Percentiles rank a stretch among this genome's conserved stretches.
These are phyloP conservation scores for Aspergillus transmontanensis DNA, from an alignment of 2,329 filamentous ascomycete species.

Conservation along the genomic window DNA sequence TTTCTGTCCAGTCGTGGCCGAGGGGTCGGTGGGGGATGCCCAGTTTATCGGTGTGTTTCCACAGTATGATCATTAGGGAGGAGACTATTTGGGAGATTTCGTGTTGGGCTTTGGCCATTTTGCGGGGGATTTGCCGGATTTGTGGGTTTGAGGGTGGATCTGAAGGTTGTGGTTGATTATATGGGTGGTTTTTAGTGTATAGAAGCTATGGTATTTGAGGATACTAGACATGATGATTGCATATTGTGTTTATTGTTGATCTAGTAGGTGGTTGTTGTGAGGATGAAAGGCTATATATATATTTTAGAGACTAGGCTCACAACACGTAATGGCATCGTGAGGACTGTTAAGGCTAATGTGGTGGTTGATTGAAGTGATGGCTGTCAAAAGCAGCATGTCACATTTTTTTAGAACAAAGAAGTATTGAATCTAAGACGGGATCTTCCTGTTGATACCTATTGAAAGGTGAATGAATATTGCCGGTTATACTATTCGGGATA, in stretches of 20 bases:
- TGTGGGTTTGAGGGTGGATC: neutral
- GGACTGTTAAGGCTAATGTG: neutral
- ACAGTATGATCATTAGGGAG: constrained; percentile 1
- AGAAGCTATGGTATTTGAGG: neutral
- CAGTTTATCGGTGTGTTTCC: constrained; percentile 6
- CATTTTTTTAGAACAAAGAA: neutral
- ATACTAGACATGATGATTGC: neutral
- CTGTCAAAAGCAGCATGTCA: neutral
- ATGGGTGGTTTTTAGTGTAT: neutral
- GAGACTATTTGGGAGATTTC: constrained; percentile 9
- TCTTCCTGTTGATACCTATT: neutral
- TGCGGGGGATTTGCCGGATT: neutral
- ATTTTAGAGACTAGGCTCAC: neutral
- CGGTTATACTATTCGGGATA: neutral
- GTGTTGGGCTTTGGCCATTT: constrained; percentile 9
- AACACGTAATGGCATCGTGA: neutral
- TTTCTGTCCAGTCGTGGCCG: constrained; percentile 8
- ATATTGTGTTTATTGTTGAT: neutral
- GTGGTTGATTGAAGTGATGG: no score
- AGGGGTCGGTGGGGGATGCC: constrained; percentile 13
- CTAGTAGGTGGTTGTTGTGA: neutral
- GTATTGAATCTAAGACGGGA: neutral
- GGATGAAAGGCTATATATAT: neutral
- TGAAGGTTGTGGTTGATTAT: neutral
- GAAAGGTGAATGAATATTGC: neutral